Base-by-base conservation (phyloP, 1,284 basidiomycete species). In the Amylostereum areolatum region DNA sequence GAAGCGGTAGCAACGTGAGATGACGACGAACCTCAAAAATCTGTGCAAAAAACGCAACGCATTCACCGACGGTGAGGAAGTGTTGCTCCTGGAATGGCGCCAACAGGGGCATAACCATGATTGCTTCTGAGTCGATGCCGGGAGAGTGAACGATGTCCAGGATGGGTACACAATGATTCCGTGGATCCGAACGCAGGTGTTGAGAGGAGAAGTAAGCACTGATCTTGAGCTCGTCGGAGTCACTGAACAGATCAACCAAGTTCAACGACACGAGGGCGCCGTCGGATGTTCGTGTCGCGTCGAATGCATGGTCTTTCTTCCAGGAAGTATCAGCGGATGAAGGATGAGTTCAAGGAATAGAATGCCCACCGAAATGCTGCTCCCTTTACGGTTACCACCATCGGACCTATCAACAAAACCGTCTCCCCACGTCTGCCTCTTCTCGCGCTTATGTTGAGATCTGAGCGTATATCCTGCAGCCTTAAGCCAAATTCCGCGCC, bases 101-200 rank as follows among this genome's bases (percentile, higher is more conserved):
- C 4, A 67, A 53, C 1, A 59, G 25, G 2, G 65, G 59, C 54
- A 64, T 58, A 2, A 68, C 64, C 2, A 66, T n/a, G 11, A 64
- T 36, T 0, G 31, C 31, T 3, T 47, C 27, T 10, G 52, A 47
- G 0, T 49, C 33, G 29, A 51, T 51, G 1, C 57, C 41, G 0
- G 58, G 59, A 3, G 52, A 50, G 2, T 52, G 12, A 1, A 66
- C 41, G 1, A 52, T 46, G 0, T 63, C 62, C 24, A 63, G 44
- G 10, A 67, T 32, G 0, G 56, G 63, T 3, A 59, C 57, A 36
- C 57, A 60, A 31, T 65, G 63, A 30, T 66, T 68, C 12, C 50
- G 43, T 4, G 62, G 56, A 47, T 66, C 52, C 0, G 47, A 46
- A 1, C 31, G 30, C 2, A 60, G 49, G 1, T 47, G 50, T n/a